A percentile compares a stretch with the other conserved stretches of the same genome.
Evolutionary conservation across 1,284 basidiomycete species (phyloP).

Genomic region (Megacollybia platyphylla): DNA sequence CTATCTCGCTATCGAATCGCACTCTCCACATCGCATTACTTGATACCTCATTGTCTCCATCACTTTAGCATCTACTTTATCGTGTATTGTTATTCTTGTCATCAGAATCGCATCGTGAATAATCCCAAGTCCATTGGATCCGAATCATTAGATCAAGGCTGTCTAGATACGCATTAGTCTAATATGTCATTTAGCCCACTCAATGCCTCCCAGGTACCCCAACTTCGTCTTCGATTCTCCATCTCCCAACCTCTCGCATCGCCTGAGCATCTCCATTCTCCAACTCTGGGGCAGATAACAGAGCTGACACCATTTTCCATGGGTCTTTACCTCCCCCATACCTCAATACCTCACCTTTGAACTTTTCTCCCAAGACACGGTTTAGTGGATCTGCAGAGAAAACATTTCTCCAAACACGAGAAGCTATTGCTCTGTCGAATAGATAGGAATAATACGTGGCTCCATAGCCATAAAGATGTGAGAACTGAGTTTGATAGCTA

Average conservation of each 20-base stretch:
- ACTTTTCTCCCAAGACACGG: slow-evolving; percentile 61
- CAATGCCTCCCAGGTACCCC: slow-evolving; percentile 31
- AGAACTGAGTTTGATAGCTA: slow-evolving; percentile 91
- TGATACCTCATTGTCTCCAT: too few species aligned
- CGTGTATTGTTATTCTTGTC: too few species aligned
- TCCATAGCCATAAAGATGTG: slow-evolving; percentile 92
- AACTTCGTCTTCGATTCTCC: slow-evolving; percentile 70
- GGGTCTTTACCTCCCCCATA: slow-evolving; percentile 89
- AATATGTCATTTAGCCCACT: slow-evolving; percentile 13
- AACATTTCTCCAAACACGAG: slow-evolving; percentile 73
- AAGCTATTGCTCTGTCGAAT: slow-evolving; percentile 92
- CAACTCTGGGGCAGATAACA: slow-evolving; percentile 57
- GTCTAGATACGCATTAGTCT: neutral
- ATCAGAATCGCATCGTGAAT: too few species aligned
- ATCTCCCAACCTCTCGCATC: slow-evolving; percentile 82
- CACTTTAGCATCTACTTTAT: too few species aligned
- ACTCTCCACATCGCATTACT: too few species aligned
- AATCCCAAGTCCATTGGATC: too few species aligned
- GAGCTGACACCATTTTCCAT: slow-evolving; percentile 81
- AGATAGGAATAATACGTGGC: slow-evolving; percentile 97
- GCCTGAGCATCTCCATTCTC: slow-evolving; percentile 63
- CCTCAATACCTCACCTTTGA: slow-evolving; percentile 65
- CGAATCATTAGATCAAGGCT: too few species aligned
- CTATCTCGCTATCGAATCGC: too few species aligned
- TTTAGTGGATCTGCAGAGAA: slow-evolving; percentile 59